These are phyloP conservation scores for Candida peoriensis DNA, from an alignment of 805 yeast species.

Conservation along the genomic window DNA sequence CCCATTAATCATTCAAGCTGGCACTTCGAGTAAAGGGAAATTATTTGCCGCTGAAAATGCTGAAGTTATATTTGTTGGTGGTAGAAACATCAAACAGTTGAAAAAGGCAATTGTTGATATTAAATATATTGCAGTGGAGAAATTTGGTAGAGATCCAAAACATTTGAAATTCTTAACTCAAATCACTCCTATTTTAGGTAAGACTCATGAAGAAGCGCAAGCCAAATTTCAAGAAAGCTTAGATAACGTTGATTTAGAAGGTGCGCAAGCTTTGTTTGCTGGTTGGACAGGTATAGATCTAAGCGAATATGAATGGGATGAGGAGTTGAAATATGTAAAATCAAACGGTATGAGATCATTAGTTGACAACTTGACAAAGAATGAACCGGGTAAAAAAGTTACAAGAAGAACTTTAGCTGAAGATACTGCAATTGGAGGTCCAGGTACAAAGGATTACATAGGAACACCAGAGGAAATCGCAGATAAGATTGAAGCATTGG, in stretches of 20 bases:
- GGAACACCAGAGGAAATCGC: conserved; percentile 37
- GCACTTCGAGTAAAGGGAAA: conserved; percentile 36
- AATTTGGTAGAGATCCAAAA: conserved; percentile 29
- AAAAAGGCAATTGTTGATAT: conserved; percentile 27
- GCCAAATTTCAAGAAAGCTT: conserved; percentile 27
- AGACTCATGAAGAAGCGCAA: conserved; percentile 34
- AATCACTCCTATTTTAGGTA: conserved; percentile 30
- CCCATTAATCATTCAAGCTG: conserved; percentile 41
- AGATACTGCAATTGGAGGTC: conserved; percentile 21
- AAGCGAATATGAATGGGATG: conserved; percentile 28
- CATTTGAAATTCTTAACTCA: conserved; percentile 31
- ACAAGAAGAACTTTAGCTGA: conserved; percentile 22
- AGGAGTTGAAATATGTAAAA: conserved; percentile 24
- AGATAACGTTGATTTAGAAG: conserved; percentile 29
- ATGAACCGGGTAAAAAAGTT: conserved; percentile 20
- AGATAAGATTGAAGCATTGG: conserved; percentile 32
- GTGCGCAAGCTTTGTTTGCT: conserved; percentile 34
- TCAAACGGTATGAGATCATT: conserved; percentile 15
- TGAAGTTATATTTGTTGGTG: conserved; percentile 35
- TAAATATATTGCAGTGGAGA: conserved; percentile 27
- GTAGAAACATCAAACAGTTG: conserved; percentile 28
- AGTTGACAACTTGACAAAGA: conserved; percentile 23
- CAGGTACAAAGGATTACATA: conserved; percentile 21
- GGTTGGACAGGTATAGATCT: conserved; percentile 39
- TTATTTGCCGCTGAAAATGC: conserved; percentile 40